Percentiles rank a stretch among this genome's conserved stretches.
phyloP scores from a whole-genome alignment of 441 rosid genomes.

The Manihot esculenta region DNA sequence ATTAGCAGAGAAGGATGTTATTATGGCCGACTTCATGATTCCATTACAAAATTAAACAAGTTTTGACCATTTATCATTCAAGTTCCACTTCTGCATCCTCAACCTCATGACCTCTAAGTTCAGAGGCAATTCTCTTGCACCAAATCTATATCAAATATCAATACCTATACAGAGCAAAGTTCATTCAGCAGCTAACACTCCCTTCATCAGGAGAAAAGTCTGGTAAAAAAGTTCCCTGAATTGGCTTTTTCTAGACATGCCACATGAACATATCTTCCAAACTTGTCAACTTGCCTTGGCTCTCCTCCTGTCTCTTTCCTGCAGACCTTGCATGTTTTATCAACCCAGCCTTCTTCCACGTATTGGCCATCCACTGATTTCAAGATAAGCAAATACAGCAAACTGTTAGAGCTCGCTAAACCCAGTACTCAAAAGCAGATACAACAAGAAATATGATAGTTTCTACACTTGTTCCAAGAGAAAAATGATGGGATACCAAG shows the following conservation, averaged over 20 bases:
- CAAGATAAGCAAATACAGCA: neutral
- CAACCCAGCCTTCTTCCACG: constrained; percentile 97
- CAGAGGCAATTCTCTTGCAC: neutral
- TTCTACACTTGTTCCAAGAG: no score
- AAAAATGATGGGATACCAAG: neutral
- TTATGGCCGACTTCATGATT: no score
- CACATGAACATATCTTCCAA: constrained; percentile 78
- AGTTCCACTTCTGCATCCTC: no score
- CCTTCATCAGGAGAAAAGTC: constrained; percentile 51
- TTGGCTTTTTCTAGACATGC: constrained; percentile 59
- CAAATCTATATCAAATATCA: neutral
- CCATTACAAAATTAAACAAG: no score
- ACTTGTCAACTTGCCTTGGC: constrained; percentile 70
- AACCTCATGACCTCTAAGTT: no score
- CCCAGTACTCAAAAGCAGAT: no score
- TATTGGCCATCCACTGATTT: constrained; percentile 77
- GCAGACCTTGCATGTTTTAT: constrained; percentile 88
- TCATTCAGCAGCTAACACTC: neutral
- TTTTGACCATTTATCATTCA: no score
- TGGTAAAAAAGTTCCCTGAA: constrained; percentile 71
- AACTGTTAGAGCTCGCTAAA: no score
- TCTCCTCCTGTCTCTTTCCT: constrained; percentile 83
- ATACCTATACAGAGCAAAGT: neutral
- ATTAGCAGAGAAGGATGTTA: no score
- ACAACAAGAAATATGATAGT: no score